A percentile compares a stretch with the other conserved stretches of the same genome.
Evolutionary conservation across 768 basidiomycete genomes (phyloP).

Genomic region (Infundibulicybe gibba): DNA sequence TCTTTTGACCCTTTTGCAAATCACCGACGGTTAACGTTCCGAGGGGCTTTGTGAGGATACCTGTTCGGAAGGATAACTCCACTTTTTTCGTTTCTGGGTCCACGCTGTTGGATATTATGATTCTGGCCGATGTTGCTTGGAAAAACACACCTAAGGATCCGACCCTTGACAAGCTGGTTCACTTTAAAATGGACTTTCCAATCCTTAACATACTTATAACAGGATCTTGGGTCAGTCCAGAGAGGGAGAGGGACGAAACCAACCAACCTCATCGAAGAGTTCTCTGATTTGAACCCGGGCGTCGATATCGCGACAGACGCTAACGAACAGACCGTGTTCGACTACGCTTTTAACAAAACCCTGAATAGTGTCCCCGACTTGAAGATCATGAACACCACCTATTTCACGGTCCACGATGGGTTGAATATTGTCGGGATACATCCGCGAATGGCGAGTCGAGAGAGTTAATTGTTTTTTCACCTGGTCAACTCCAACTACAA

Average conservation of each 20-base stretch:
- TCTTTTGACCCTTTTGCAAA: conserved; percentile 75
- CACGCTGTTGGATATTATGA: conserved; percentile 43
- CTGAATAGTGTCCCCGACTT: conserved; percentile 71
- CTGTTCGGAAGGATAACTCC: conserved; percentile 86
- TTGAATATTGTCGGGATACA: conserved; percentile 47
- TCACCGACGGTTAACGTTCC: conserved; percentile 44
- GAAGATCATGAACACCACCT: conserved; percentile 52
- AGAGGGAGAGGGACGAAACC: not conserved
- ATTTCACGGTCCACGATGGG: conserved; percentile 69
- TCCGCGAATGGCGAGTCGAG: conserved; percentile 74
- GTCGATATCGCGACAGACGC: conserved; percentile 78
- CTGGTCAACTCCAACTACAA: conserved; percentile 67
- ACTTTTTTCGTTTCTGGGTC: conserved; percentile 70
- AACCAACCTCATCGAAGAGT: conserved; percentile 79
- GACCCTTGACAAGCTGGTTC: conserved; percentile 85
- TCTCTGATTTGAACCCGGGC: conserved; percentile 92
- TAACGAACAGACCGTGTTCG: conserved; percentile 88
- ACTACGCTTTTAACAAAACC: conserved; percentile 89
- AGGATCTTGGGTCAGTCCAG: too few relatives aligned
- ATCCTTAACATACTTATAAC: conserved; percentile 82
- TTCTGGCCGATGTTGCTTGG: not conserved
- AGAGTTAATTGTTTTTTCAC: conserved; percentile 68
- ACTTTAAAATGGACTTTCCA: conserved; percentile 83
- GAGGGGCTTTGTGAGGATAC: conserved; percentile 41
- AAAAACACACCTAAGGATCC: conserved; percentile 65